Base-by-base conservation (phyloP, 495 filamentous ascomycete species). In the Staphylotrichum tortipilum region DNA sequence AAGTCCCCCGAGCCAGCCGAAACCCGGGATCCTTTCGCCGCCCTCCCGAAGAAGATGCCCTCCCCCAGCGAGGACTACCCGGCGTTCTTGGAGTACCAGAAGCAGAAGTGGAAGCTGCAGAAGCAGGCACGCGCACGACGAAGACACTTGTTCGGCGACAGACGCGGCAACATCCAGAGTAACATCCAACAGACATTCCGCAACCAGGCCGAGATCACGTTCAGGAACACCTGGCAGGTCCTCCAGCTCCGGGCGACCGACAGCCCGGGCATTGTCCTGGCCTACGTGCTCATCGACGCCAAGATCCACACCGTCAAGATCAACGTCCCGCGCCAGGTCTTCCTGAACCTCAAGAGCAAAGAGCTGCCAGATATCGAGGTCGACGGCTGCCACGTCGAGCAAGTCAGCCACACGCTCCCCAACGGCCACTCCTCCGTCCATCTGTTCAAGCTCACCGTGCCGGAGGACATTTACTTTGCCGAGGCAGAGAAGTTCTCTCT, bases 81-180 rank as follows among this genome's bases (percentile, higher is more conserved):
- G 19, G 88, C 80, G 0, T 99, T 95, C 72, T 68, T 99, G 39
- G 77, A 84, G 62, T 99, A 99, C 59, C 92, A 99, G 61, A 99
- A 99, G 67, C 80, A 89, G 68, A 99, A 99, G 64, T 99, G 92
- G 92, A 95, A 89, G 68, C 86, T 99, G 23, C 92, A 99, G 64
- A 94, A 88, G 60, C 87, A 95, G 65, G 90, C 92, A 34, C 79
- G 91, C 34, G 77, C 84, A 57, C 84, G 92, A 10, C 79, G 92
- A 38, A 79, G 90, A 35, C 92, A 99, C 60, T 73, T 97, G 3
- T 99, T 97, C 59, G 92, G 92, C 28, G 91, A 99, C 54, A 68
- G 70, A 15, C 83, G 85, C 39, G 77, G 76, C 10, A 82, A 79
- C 53, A 72, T 78, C 37, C 75, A 80, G 18, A 87, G 85, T 64